Percentiles rank a stretch among this genome's conserved stretches.
Conservation (phyloP, 176 grass and related monocot species). For the Eleusine coracana region DNA sequence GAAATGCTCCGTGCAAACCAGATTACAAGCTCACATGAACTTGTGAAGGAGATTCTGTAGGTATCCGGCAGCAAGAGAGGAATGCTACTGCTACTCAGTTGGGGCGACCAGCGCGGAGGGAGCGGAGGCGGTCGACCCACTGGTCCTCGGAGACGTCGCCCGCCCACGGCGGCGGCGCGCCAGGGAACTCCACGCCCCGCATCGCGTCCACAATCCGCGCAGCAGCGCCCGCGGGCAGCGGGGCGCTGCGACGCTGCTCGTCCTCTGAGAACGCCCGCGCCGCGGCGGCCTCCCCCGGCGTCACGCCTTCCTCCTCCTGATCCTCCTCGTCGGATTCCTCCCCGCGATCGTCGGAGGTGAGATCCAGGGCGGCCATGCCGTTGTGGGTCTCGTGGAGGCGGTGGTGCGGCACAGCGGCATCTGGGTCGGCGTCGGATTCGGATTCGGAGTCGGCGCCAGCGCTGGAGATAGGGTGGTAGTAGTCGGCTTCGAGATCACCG, state of each 20-base stretch:
- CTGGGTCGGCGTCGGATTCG: conserved; percentile 38
- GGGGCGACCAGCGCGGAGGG: conserved; percentile 32
- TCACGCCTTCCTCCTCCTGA: conserved; percentile 20
- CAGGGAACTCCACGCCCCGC: conserved; percentile 68
- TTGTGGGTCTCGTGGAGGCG: conserved; percentile 40
- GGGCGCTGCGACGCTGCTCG: conserved; percentile 55
- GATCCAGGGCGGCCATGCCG: conserved; percentile 46
- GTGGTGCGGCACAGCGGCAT: conserved; percentile 36
- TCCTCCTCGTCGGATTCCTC: neutral
- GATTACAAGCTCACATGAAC: neutral
- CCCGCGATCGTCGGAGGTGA: conserved; percentile 26
- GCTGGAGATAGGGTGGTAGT: conserved; percentile 38
- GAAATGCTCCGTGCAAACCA: neutral
- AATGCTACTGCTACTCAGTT: neutral
- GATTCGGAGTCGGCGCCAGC: conserved; percentile 30
- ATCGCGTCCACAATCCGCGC: conserved; percentile 69
- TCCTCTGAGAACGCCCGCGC: conserved; percentile 53
- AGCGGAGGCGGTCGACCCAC: conserved; percentile 60
- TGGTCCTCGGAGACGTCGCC: conserved; percentile 59
- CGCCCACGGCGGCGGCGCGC: conserved; percentile 61
- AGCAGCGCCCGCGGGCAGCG: conserved; percentile 54
- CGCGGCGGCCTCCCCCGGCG: conserved; percentile 36
- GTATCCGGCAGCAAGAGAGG: neutral
- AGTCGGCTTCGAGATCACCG: conserved; percentile 14
- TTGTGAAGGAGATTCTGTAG: neutral